phyloP scores from a whole-genome alignment of 2,329 filamentous ascomycete genomes.

The Nemania sp. region DNA sequence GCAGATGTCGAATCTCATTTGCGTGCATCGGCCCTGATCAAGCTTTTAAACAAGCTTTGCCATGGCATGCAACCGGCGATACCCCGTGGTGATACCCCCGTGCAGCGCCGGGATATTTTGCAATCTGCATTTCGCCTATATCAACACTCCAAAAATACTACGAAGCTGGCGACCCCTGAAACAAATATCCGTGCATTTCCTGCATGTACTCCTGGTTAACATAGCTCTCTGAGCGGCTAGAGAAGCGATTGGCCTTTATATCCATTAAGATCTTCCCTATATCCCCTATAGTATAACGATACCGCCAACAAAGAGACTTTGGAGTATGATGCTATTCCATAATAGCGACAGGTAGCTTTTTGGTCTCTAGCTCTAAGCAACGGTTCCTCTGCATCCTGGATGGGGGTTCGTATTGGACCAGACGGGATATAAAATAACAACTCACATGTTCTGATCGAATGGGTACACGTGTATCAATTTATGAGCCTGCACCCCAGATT shows the following conservation, averaged over 20 bases:
- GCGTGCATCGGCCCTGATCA: slow-evolving; percentile 31
- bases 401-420: background rate
- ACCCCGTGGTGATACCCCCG: slow-evolving; percentile 28
- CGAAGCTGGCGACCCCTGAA: slow-evolving; percentile 19
- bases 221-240: background rate
- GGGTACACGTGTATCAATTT: slow-evolving; percentile 32
- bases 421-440: background rate
- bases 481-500: slow-evolving; percentile 31
- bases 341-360: background rate
- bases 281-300: background rate
- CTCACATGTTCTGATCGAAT: slow-evolving; percentile 15
- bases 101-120: slow-evolving; percentile 41
- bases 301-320: background rate
- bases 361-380: background rate
- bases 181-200: background rate
- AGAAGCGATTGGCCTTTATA: slow-evolving; percentile 13
- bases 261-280: slow-evolving; percentile 1
- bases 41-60: slow-evolving; percentile 49
- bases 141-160: slow-evolving; percentile 34
- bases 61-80: slow-evolving; percentile 41
- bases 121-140: slow-evolving; percentile 36
- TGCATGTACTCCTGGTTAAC: background rate
- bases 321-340: slow-evolving; percentile 7
- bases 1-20: slow-evolving; percentile 5
- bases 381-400: background rate